Evolutionary conservation across 176 grass and related monocot genomes (phyloP).

Genomic region (Aegilops umbellulata): DNA sequence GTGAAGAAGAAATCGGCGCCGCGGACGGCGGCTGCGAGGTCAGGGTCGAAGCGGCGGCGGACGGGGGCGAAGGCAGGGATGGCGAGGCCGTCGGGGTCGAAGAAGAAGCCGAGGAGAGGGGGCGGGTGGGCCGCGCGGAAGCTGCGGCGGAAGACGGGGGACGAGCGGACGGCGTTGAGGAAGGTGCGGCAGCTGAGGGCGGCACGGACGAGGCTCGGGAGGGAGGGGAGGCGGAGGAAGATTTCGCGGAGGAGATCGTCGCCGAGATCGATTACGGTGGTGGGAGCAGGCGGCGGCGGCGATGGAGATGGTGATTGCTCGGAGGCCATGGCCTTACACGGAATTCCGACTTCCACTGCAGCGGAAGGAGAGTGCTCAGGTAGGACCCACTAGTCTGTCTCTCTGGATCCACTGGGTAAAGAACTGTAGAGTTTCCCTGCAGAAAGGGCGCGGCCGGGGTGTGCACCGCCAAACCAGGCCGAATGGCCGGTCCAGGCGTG

Average conservation of each 20-base stretch:
- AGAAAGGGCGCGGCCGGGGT: too few relatives aligned
- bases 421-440: too few relatives aligned
- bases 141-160: not conserved
- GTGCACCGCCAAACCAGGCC: too few relatives aligned
- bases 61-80: not conserved
- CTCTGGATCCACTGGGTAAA: too few relatives aligned
- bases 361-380: too few relatives aligned
- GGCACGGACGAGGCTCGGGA: not conserved
- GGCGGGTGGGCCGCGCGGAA: not conserved
- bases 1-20: not conserved
- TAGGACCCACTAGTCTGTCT: too few relatives aligned
- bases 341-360: too few relatives aligned
- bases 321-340: not conserved
- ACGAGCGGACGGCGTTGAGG: not conserved
- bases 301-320: not conserved
- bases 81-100: not conserved
- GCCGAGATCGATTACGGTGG: not conserved
- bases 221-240: constrained; percentile 3
- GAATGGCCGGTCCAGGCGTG: too few relatives aligned
- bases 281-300: not conserved
- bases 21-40: not conserved
- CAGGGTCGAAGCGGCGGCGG: constrained; percentile 3
- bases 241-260: constrained; percentile 1
- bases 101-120: constrained; percentile 1
- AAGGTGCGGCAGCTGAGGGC: not conserved